Conservation (phyloP, 2,329 filamentous ascomycete genomes). For the Alternaria incomplexa region DNA sequence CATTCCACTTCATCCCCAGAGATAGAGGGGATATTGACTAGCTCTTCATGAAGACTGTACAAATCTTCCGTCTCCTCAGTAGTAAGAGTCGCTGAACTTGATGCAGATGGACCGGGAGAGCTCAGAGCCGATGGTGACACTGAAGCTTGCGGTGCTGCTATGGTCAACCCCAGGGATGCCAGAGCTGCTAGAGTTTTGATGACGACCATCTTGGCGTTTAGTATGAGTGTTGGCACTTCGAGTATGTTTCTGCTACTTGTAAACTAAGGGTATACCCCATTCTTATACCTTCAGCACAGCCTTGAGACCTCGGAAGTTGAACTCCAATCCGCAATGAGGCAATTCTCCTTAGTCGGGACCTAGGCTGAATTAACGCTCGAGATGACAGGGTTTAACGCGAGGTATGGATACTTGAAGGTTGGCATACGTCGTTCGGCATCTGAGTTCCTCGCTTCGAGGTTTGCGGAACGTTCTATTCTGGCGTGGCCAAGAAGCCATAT, state of each 20-base stretch:
- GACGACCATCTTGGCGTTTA: not conserved
- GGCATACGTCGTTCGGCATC: constrained; percentile 7
- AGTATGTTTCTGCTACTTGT: not conserved
- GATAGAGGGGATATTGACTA: constrained; percentile 36
- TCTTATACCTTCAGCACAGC: not conserved
- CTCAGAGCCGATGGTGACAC: constrained; percentile 1
- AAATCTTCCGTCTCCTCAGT: constrained; percentile 29
- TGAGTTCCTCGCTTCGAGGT: not conserved
- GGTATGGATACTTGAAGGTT: not conserved
- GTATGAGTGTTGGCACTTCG: not conserved
- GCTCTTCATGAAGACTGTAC: constrained; percentile 27
- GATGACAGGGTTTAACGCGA: not conserved
- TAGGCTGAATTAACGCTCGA: not conserved
- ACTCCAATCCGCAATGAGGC: not conserved
- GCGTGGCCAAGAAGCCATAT: not conserved
- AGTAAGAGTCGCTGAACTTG: constrained; percentile 8
- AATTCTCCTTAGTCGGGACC: not conserved
- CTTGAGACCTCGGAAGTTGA: not conserved
- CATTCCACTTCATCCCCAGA: constrained; percentile 68
- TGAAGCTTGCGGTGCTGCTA: constrained; percentile 13
- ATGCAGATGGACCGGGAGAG: constrained; percentile 1
- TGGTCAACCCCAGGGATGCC: not conserved
- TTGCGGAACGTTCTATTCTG: no score
- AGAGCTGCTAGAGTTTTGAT: not conserved
- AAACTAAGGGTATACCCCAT: no score